Conservation (phyloP, 768 basidiomycete species). For the Termitomyces sp. region DNA sequence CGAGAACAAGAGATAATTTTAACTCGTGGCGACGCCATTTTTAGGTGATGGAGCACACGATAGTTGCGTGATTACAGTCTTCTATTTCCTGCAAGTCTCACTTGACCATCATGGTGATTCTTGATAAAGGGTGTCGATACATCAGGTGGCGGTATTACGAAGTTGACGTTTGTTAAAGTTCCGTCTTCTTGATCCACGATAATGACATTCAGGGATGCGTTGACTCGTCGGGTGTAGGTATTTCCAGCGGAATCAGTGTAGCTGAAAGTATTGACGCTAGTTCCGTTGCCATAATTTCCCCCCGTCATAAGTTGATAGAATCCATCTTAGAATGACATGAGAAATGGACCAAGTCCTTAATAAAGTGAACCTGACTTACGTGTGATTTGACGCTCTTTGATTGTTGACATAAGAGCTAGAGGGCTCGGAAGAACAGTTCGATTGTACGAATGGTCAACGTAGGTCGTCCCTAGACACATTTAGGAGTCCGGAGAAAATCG, state of each 20-base stretch:
- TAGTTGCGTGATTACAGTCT: neutral
- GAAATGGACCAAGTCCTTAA: conserved; percentile 36
- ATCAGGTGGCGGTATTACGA: neutral
- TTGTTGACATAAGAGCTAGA: conserved; percentile 52
- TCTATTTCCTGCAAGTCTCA: conserved; percentile 12
- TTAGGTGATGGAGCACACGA: neutral
- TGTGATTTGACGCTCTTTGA: conserved; percentile 52
- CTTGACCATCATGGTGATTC: conserved; percentile 1
- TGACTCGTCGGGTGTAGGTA: conserved; percentile 56
- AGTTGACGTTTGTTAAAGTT: conserved; percentile 19
- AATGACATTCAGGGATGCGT: conserved; percentile 57
- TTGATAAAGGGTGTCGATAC: neutral
- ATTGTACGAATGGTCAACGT: conserved; percentile 67
- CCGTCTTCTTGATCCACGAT: conserved; percentile 55
- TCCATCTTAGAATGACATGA: conserved; percentile 17
- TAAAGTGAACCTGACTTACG: conserved; percentile 28
- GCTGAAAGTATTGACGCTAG: conserved; percentile 60
- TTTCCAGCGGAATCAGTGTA: conserved; percentile 58
- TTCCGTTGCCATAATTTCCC: conserved; percentile 62
- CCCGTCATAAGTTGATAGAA: conserved; percentile 18
- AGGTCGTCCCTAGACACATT: conserved; percentile 36
- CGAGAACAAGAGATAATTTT: neutral
- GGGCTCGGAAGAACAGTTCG: conserved; percentile 54
- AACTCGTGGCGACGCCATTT: neutral
- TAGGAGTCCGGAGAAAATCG: neutral